Percentiles rank a stretch among this genome's conserved stretches.
Conservation (phyloP, 192 early-diverging fungal genomes). For the Umbelopsis sp. region DNA sequence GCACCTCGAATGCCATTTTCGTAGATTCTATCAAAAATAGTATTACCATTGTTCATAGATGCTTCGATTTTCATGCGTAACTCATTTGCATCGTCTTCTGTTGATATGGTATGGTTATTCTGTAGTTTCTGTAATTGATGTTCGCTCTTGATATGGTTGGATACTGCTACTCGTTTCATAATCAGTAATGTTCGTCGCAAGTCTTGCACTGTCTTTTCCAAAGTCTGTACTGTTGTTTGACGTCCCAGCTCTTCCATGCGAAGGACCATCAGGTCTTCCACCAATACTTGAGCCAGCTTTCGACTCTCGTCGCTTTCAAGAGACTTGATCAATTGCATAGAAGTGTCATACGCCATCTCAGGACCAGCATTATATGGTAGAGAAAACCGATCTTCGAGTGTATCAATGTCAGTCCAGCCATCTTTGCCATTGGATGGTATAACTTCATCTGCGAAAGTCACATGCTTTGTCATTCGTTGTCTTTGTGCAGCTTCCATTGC, state of each 20-base stretch:
- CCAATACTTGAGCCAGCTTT: slow-evolving; percentile 54
- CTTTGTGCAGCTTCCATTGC: slow-evolving; percentile 1
- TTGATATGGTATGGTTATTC: background rate
- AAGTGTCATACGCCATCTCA: slow-evolving; percentile 52
- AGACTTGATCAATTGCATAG: slow-evolving; percentile 51
- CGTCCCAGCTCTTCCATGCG: slow-evolving; percentile 49
- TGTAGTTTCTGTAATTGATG: slow-evolving; percentile 34
- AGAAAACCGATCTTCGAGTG: slow-evolving; percentile 37
- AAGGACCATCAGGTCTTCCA: slow-evolving; percentile 59
- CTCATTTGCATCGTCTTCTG: background rate
- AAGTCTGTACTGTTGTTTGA: slow-evolving; percentile 45
- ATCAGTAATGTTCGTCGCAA: slow-evolving; percentile 57
- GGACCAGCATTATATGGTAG: slow-evolving; percentile 46
- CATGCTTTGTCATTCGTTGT: slow-evolving; percentile 27
- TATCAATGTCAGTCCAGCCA: slow-evolving; percentile 40
- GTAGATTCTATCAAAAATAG: slow-evolving; percentile 48
- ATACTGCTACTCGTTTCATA: slow-evolving; percentile 62
- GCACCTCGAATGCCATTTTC: slow-evolving; percentile 42
- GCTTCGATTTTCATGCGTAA: slow-evolving; percentile 8
- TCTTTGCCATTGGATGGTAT: slow-evolving; percentile 20
- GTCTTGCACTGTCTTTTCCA: slow-evolving; percentile 56
- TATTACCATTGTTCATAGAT: slow-evolving; percentile 37
- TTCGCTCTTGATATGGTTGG: slow-evolving; percentile 33
- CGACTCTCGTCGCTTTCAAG: slow-evolving; percentile 52
- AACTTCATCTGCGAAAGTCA: slow-evolving; percentile 42